Evolutionary conservation across 768 basidiomycete genomes (phyloP).

Genomic region (Lentinula detonsa): DNA sequence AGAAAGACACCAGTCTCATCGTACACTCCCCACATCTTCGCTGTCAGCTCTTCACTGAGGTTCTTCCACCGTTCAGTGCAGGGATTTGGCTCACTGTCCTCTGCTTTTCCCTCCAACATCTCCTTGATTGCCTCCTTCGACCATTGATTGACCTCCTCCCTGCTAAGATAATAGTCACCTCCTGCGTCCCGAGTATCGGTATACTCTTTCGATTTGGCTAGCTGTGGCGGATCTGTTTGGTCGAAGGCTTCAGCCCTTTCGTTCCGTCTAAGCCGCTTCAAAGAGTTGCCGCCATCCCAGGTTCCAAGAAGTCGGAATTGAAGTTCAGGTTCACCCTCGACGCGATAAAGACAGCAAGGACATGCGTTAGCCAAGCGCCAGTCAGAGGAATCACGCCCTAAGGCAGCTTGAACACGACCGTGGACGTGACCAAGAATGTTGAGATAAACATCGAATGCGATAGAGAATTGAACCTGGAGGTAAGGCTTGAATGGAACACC

Average conservation of each 20-base stretch:
- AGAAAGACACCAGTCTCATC: constrained; percentile 19
- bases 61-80: constrained; percentile 15
- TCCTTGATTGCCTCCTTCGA: constrained; percentile 4
- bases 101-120: neutral
- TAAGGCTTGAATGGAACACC: constrained; percentile 6
- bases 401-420: neutral
- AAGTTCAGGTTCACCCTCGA: constrained; percentile 8
- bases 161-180: constrained; percentile 14
- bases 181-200: constrained; percentile 8
- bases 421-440: neutral
- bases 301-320: constrained; percentile 3
- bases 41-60: constrained; percentile 6
- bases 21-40: constrained; percentile 16
- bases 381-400: constrained; percentile 8
- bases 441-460: constrained; percentile 12
- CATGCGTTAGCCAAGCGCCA: constrained; percentile 14
- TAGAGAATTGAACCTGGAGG: constrained; percentile 4
- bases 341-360: constrained; percentile 10
- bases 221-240: neutral
- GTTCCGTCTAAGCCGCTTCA: constrained; percentile 7
- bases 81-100: constrained; percentile 3
- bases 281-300: constrained; percentile 13
- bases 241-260: neutral
- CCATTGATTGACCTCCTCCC: constrained; percentile 17
- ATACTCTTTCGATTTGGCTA: constrained; percentile 6